Conservation (phyloP, 805 yeast genomes). For the Pichia kluyveri region DNA sequence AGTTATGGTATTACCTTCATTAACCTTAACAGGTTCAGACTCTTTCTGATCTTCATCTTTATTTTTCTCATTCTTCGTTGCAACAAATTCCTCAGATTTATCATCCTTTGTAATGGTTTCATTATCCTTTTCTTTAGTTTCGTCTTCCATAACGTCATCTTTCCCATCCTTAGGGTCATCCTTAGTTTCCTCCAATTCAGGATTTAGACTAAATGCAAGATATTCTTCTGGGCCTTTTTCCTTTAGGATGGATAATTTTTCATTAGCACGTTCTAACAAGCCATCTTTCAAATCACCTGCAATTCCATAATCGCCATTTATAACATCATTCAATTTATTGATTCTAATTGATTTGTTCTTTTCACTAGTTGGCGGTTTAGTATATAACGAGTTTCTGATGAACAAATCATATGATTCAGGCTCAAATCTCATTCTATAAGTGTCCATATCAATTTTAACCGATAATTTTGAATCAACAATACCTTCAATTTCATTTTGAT, state of each 20-base stretch:
- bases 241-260: conserved; percentile 27
- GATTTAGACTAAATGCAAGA: conserved; percentile 4
- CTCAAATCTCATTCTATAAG: conserved; percentile 76
- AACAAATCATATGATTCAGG: conserved; percentile 72
- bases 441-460: conserved; percentile 69
- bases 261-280: conserved; percentile 24
- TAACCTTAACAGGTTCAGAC: conserved; percentile 7
- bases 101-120: not conserved
- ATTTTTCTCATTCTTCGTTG: conserved; percentile 5
- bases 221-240: conserved; percentile 33
- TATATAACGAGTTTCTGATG: conserved; percentile 47
- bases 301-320: conserved; percentile 54
- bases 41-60: conserved; percentile 2
- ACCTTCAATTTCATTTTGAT: conserved; percentile 43
- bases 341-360: conserved; percentile 12
- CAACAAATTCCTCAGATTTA: not conserved
- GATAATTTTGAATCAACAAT: conserved; percentile 59
- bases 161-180: conserved; percentile 7
- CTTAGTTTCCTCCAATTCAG: not conserved
- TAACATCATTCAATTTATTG: conserved; percentile 26
- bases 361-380: conserved; percentile 15
- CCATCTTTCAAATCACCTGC: conserved; percentile 33
- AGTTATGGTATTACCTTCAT: conserved; percentile 9
- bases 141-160: not conserved
- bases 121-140: not conserved